phyloP scores from a whole-genome alignment of 371 early-diverging fungal genomes.

The Mucor sp. region DNA sequence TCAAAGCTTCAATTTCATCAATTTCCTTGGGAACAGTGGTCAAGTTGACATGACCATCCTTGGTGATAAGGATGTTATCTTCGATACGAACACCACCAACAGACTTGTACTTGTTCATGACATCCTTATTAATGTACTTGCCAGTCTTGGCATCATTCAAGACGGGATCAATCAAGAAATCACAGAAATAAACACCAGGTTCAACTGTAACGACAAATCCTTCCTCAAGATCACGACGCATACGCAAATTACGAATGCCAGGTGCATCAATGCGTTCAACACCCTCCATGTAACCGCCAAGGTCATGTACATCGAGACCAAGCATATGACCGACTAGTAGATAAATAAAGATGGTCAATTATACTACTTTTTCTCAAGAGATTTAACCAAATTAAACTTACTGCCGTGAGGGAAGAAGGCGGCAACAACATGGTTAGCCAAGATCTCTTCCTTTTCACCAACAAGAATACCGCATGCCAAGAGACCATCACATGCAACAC shows the following conservation, averaged over 20 bases:
- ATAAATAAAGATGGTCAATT: not conserved
- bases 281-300: slow-evolving; percentile 86
- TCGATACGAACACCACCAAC: slow-evolving; percentile 96
- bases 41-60: slow-evolving; percentile 69
- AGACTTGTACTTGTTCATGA: slow-evolving; percentile 65
- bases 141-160: slow-evolving; percentile 57
- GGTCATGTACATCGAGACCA: slow-evolving; percentile 89
- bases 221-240: slow-evolving; percentile 77
- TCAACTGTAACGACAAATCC: slow-evolving; percentile 94
- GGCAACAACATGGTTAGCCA: slow-evolving; percentile 74
- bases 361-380: slow-evolving; percentile 10
- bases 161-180: slow-evolving; percentile 60
- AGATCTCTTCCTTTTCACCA: slow-evolving; percentile 68
- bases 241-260: slow-evolving; percentile 84
- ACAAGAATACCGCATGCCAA: slow-evolving; percentile 73
- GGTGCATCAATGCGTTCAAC: slow-evolving; percentile 78
- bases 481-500: slow-evolving; percentile 78
- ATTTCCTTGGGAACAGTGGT: slow-evolving; percentile 79
- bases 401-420: slow-evolving; percentile 93
- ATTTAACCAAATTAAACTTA: slow-evolving; percentile 18
- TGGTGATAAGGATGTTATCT: slow-evolving; percentile 82
- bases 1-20: slow-evolving; percentile 69
- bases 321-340: slow-evolving; percentile 60
- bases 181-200: slow-evolving; percentile 82
- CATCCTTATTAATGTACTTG: slow-evolving; percentile 72